Percentiles rank a stretch among this genome's conserved stretches.
Conservation (phyloP, 108 stramenopile genomes). For the Conticribra weissflogii region DNA sequence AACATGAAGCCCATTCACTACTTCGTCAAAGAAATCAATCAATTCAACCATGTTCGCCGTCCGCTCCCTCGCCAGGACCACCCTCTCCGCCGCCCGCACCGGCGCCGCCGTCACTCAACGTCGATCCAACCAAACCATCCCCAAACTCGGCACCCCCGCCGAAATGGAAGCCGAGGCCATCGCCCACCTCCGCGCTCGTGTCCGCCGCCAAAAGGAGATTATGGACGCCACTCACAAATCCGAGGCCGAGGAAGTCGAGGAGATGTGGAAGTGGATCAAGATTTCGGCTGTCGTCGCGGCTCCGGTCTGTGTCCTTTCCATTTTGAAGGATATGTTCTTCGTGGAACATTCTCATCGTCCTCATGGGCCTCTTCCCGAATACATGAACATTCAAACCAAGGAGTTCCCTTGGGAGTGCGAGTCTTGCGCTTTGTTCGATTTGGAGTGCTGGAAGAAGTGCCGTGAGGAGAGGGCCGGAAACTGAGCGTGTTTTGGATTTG, state of each 20-base stretch:
- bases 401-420: constrained; percentile 96
- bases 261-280: constrained; percentile 89
- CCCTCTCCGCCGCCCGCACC: neutral
- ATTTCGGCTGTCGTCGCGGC: constrained; percentile 73
- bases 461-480: constrained; percentile 75
- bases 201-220: constrained; percentile 81
- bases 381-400: constrained; percentile 92
- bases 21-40: no score
- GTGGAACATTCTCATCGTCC: constrained; percentile 69
- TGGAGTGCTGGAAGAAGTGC: constrained; percentile 95
- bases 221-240: constrained; percentile 59
- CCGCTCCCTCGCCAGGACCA: constrained; percentile 16
- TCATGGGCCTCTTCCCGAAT: constrained; percentile 75
- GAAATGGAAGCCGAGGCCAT: constrained; percentile 81
- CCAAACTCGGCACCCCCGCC: constrained; percentile 64
- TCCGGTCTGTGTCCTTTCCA: constrained; percentile 62
- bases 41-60: constrained; percentile 5
- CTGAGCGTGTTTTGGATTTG: constrained; percentile 2
- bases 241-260: constrained; percentile 67
- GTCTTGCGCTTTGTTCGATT: constrained; percentile 88
- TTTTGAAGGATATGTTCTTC: constrained; percentile 69
- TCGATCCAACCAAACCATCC: constrained; percentile 74
- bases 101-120: constrained; percentile 30
- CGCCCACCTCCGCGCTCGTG: constrained; percentile 78
- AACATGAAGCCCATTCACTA: no score